Evolutionary conservation across 345 rosid genomes (phyloP).

Genomic region (Hibiscus tridactylites): DNA sequence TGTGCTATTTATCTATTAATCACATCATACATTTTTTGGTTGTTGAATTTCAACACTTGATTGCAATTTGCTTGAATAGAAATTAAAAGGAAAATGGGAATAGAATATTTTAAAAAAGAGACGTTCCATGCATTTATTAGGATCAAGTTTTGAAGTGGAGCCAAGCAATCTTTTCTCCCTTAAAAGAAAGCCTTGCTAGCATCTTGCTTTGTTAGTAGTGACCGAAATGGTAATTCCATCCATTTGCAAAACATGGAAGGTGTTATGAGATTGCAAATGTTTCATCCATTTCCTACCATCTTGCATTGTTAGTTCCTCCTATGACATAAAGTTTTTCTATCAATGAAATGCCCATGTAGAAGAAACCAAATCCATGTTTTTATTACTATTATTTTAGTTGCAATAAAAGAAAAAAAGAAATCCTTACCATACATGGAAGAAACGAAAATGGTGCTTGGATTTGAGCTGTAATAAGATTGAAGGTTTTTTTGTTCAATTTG

Average conservation of each 20-base stretch:
- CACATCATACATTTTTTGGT: too few species aligned
- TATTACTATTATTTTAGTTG: too few species aligned
- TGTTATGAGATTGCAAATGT: neutral
- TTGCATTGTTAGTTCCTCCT: too few species aligned
- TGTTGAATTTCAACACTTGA: neutral
- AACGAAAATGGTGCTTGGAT: too few species aligned
- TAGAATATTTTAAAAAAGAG: neutral
- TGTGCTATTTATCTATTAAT: too few species aligned
- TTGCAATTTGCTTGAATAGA: neutral
- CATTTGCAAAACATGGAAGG: too few species aligned
- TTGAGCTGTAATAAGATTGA: too few species aligned
- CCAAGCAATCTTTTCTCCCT: neutral
- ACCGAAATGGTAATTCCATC: too few species aligned
- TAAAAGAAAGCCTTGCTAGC: neutral
- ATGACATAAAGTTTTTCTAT: neutral
- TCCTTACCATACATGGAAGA: too few species aligned
- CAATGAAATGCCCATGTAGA: neutral
- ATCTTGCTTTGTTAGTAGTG: neutral
- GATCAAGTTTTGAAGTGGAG: neutral
- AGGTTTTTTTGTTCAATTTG: slow-evolving; percentile 7
- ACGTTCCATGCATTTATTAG: neutral
- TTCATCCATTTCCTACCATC: too few species aligned
- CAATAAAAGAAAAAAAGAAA: too few species aligned
- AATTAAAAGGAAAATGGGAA: neutral
- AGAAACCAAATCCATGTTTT: neutral